These are phyloP conservation scores for Plenodomus biglobosus DNA, from an alignment of 2,329 filamentous ascomycete species.

Conservation along the genomic window DNA sequence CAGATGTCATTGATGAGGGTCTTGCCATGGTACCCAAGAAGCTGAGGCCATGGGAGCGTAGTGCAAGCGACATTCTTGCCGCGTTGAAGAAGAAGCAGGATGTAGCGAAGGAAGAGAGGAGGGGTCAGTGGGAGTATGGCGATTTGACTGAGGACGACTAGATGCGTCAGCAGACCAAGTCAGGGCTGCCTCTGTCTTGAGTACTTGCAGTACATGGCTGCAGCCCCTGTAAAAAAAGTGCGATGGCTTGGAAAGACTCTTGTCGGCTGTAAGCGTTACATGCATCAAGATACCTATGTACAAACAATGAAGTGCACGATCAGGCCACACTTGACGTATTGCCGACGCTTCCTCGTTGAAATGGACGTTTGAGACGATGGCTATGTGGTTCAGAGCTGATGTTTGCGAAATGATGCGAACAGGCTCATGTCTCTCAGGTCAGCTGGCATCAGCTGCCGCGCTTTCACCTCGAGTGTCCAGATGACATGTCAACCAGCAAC, in stretches of 20 bases:
- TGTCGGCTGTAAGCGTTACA: not conserved
- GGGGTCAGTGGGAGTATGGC: slow-evolving; percentile 98
- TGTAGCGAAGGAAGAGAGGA: slow-evolving; percentile 75
- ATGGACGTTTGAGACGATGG: too few relatives aligned
- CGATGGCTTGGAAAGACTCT: not conserved
- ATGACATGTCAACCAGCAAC: too few relatives aligned
- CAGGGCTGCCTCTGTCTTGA: too few relatives aligned
- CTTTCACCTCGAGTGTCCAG: not conserved
- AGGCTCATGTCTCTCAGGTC: not conserved
- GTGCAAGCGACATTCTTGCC: slow-evolving; percentile 70
- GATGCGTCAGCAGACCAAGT: not conserved
- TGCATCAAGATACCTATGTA: not conserved
- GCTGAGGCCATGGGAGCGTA: slow-evolving; percentile 86
- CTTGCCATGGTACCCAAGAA: slow-evolving; percentile 90
- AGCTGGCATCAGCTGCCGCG: not conserved
- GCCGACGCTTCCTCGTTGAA: too few relatives aligned
- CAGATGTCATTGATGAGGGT: slow-evolving; percentile 79
- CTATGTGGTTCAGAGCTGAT: not conserved
- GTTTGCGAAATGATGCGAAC: not conserved
- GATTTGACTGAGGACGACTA: slow-evolving; percentile 73
- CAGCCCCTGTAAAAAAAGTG: not conserved
- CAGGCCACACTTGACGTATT: not conserved
- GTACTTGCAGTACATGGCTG: not conserved
- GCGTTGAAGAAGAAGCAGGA: slow-evolving; percentile 72
- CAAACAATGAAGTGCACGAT: not conserved